Conservation (phyloP, 352 stramenopile genomes). For the Blastocystis sp. region DNA sequence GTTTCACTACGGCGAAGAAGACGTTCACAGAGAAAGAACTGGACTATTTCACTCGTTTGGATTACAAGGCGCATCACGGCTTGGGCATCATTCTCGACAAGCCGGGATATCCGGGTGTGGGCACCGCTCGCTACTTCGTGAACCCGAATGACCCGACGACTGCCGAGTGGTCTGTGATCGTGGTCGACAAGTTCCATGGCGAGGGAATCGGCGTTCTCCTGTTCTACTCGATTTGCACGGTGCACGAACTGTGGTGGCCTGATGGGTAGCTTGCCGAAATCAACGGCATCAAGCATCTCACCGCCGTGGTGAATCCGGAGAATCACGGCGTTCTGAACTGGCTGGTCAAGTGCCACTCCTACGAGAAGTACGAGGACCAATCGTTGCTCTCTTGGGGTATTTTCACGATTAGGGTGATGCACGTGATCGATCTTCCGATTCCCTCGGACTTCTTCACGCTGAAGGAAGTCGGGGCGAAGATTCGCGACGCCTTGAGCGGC, state of each 20-base stretch:
- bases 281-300: constrained; percentile 61
- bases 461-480: constrained; percentile 20
- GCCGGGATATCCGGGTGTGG: constrained; percentile 56
- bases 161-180: constrained; percentile 68
- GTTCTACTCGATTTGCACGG: constrained; percentile 63
- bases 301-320: constrained; percentile 66
- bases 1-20: constrained; percentile 72
- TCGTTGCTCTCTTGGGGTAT: not conserved
- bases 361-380: constrained; percentile 56
- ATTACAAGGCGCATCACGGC: constrained; percentile 55
- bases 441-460: constrained; percentile 39
- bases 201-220: constrained; percentile 49
- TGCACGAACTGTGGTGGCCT: not conserved
- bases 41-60: constrained; percentile 66
- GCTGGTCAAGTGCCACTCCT: constrained; percentile 35
- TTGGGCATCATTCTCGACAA: constrained; percentile 60
- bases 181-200: constrained; percentile 64
- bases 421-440: constrained; percentile 63
- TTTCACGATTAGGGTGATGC: not conserved
- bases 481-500: constrained; percentile 30
- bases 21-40: constrained; percentile 69
- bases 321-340: constrained; percentile 65
- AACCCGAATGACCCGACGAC: constrained; percentile 28
- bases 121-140: constrained; percentile 66
- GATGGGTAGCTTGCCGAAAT: constrained; percentile 38